A percentile compares a stretch with the other conserved stretches of the same genome.
These are phyloP conservation scores for Erysimum cheiranthoides DNA, from an alignment of 345 rosid genomes.

Conservation along the genomic window DNA sequence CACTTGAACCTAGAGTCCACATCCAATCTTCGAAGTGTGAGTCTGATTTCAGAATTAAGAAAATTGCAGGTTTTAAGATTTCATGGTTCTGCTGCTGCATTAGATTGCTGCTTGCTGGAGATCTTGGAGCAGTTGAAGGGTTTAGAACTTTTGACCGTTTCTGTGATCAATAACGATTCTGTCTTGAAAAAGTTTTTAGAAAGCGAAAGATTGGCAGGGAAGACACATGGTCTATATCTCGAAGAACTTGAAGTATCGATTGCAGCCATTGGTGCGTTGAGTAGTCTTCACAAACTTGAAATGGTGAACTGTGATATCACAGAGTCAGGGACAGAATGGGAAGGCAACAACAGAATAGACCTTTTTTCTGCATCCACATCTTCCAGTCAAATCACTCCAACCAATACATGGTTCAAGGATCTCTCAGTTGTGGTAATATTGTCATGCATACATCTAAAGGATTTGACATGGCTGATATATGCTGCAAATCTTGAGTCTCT, in stretches of 20 bases:
- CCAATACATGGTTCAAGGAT: constrained; percentile 13
- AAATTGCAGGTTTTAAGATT: constrained; percentile 30
- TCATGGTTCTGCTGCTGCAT: constrained; percentile 4
- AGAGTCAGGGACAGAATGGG: neutral
- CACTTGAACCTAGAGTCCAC: constrained; percentile 34
- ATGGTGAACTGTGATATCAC: neutral
- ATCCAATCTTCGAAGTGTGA: neutral
- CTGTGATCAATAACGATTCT: neutral
- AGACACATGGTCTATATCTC: constrained; percentile 4
- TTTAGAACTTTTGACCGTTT: constrained; percentile 15
- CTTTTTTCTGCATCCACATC: constrained; percentile 4
- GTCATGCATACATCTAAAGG: constrained; percentile 16
- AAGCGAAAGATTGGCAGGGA: constrained; percentile 2
- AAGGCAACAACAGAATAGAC: neutral
- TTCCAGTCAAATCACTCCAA: neutral
- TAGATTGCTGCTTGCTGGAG: neutral
- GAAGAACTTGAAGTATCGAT: neutral
- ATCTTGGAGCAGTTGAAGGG: neutral
- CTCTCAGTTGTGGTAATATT: constrained; percentile 14
- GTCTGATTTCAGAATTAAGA: neutral
- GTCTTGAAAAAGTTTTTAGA: constrained; percentile 1
- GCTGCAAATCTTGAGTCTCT: constrained; percentile 15
- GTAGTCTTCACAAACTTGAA: constrained; percentile 27
- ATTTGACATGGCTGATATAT: constrained; percentile 30
- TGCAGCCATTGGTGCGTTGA: constrained; percentile 12